Evolutionary conservation across 768 basidiomycete genomes (phyloP).

Genomic region (Panaeolus cyanescens): DNA sequence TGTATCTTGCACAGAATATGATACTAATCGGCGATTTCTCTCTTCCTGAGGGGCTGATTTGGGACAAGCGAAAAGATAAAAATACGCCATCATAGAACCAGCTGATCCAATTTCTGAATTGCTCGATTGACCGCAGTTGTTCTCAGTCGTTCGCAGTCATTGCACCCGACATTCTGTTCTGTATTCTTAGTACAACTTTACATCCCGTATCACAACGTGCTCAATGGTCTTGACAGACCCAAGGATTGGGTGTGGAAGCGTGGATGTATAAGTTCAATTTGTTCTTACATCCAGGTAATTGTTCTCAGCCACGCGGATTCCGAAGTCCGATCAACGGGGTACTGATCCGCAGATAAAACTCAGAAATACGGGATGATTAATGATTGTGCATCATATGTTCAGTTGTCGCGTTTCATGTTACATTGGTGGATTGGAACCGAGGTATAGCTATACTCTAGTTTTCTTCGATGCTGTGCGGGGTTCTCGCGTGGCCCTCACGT

Average conservation of each 20-base stretch:
- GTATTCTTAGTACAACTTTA: neutral
- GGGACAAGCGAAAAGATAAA: too few species aligned
- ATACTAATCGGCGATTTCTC: neutral
- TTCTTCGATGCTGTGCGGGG: neutral
- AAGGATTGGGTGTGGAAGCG: too few species aligned
- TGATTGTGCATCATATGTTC: neutral
- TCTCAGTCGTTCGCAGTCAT: too few species aligned
- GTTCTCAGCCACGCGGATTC: neutral
- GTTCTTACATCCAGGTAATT: too few species aligned
- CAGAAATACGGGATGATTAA: neutral
- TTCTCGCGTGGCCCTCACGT: neutral
- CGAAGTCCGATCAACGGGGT: neutral
- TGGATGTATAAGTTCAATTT: too few species aligned
- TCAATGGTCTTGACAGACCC: neutral
- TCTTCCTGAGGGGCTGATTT: too few species aligned
- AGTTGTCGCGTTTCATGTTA: neutral
- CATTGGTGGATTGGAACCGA: too few species aligned
- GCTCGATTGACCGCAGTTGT: too few species aligned
- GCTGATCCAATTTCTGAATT: neutral
- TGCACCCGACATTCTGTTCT: neutral
- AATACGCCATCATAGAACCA: neutral
- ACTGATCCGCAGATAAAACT: neutral
- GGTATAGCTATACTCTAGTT: too few species aligned
- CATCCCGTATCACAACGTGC: neutral
- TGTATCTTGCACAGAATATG: too few species aligned